These are phyloP conservation scores for Chaetomium globosum DNA, from an alignment of 2,329 filamentous ascomycete genomes.

Conservation along the genomic window DNA sequence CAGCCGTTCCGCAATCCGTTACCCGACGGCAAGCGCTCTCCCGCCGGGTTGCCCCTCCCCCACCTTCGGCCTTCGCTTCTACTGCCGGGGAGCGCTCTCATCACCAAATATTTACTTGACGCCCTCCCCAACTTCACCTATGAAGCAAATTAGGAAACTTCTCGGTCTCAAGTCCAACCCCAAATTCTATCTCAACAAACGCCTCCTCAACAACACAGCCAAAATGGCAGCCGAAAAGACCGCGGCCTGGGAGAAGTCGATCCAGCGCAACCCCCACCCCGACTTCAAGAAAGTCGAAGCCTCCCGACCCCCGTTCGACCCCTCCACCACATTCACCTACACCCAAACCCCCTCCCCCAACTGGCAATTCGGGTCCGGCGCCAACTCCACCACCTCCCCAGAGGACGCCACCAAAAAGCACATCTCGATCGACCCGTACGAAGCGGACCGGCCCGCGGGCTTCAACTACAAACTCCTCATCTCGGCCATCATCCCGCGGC, in stretches of 20 bases:
- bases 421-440: constrained; percentile 80
- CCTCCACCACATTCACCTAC: constrained; percentile 52
- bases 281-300: constrained; percentile 76
- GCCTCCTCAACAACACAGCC: background rate
- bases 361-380: constrained; percentile 68
- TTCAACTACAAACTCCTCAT: constrained; percentile 95
- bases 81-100: constrained; percentile 4
- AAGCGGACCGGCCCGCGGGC: constrained; percentile 63
- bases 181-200: background rate
- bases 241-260: constrained; percentile 41
- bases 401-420: constrained; percentile 53
- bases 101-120: constrained; percentile 24
- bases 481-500: constrained; percentile 77
- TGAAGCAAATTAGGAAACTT: background rate
- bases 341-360: constrained; percentile 65
- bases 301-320: constrained; percentile 64
- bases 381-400: constrained; percentile 52
- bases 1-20: constrained; percentile 32
- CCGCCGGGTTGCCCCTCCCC: constrained; percentile 26
- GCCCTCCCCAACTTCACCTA: background rate
- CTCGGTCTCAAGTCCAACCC: background rate
- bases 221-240: constrained; percentile 36
- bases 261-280: constrained; percentile 67
- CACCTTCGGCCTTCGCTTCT: constrained; percentile 22
- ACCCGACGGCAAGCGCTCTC: constrained; percentile 34